Evolutionary conservation across 345 rosid species (phyloP), one percentile per base, ranked within the genome.

Genomic region (Laguncularia racemosa): DNA sequence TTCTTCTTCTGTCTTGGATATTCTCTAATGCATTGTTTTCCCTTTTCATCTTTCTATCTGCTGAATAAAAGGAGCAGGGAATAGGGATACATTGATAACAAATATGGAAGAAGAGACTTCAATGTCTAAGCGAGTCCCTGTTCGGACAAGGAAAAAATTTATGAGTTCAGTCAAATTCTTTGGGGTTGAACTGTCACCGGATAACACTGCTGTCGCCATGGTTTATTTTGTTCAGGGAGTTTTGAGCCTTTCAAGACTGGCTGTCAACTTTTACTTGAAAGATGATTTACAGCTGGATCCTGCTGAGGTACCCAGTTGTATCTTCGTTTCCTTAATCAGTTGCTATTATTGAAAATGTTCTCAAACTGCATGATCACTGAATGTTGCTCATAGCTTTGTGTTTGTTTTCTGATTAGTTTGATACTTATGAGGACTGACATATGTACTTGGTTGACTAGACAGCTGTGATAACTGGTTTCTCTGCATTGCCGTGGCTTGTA

Each of bases 141-240:
- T 52, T 38, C 78, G 64, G 44, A 85, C 76, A 70, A 81, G 53
- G 55, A 82, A 67, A 53, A 48, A 66, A 59, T 13, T 53, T 18
- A 59, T 33, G 47, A 69, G 68, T 58, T 65, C 73, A 58, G 38
- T 73, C 56, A 88, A 65, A 61, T 14, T 71, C 59, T 81, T 74
- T 47, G 96, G 95, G 12, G 97, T 93, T 23, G 97, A 87, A 7
- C 73, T 93, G 61, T 85, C 97, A 13, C 96, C 99, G 4, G 96
- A 93, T 46, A 93, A 82, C 77, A 64, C 85, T 21, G 99, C 99
- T 1, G 95, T 93, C 56, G 87, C 97, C 3, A 93, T 90, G 96
- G 99, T 93, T 20, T 90, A 93, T 68, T 90, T 93, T 72, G 99
- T 93, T 73, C 97, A 90, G 81, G 99, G 99, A 68, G 99, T 90